Evolutionary conservation across 441 rosid species (phyloP).

Genomic region (Heliophila coronopifolia): DNA sequence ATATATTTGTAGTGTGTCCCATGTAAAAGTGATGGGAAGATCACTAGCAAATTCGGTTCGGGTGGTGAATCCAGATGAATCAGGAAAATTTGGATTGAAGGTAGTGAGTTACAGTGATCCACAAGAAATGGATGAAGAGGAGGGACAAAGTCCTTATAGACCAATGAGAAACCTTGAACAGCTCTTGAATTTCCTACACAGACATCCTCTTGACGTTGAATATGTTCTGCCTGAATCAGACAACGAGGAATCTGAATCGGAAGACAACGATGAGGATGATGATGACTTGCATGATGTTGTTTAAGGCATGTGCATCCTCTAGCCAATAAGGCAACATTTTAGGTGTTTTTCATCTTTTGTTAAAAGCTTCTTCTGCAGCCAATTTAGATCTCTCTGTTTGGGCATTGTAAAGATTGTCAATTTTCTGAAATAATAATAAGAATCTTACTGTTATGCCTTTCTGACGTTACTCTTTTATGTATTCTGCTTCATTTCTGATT

Average conservation of each 20-base stretch:
- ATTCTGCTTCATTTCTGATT: too few relatives aligned
- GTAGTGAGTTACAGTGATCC: constrained; percentile 36
- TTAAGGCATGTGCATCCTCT: too few relatives aligned
- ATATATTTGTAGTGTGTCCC: constrained; percentile 46
- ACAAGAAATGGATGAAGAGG: constrained; percentile 6
- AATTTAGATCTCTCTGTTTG: not conserved
- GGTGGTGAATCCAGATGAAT: constrained; percentile 34
- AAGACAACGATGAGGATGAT: too few relatives aligned
- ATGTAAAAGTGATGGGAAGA: constrained; percentile 57
- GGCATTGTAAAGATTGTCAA: constrained; percentile 2
- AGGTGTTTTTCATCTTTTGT: constrained; percentile 3
- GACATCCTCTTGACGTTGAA: constrained; percentile 33
- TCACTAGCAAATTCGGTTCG: constrained; percentile 42
- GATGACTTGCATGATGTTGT: too few relatives aligned
- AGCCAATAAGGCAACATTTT: too few relatives aligned
- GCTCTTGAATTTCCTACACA: constrained; percentile 40
- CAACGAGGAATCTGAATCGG: constrained; percentile 36
- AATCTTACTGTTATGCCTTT: too few relatives aligned
- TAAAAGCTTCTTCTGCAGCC: constrained; percentile 10
- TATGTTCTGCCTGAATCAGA: constrained; percentile 37
- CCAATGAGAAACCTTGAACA: constrained; percentile 39
- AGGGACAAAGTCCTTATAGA: constrained; percentile 16
- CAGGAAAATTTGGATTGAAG: constrained; percentile 42
- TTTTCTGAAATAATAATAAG: constrained; percentile 5
- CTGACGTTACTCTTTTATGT: too few relatives aligned